These are phyloP conservation scores for Pythium grandisporangium DNA, from an alignment of 352 stramenopile species.

Conservation along the genomic window DNA sequence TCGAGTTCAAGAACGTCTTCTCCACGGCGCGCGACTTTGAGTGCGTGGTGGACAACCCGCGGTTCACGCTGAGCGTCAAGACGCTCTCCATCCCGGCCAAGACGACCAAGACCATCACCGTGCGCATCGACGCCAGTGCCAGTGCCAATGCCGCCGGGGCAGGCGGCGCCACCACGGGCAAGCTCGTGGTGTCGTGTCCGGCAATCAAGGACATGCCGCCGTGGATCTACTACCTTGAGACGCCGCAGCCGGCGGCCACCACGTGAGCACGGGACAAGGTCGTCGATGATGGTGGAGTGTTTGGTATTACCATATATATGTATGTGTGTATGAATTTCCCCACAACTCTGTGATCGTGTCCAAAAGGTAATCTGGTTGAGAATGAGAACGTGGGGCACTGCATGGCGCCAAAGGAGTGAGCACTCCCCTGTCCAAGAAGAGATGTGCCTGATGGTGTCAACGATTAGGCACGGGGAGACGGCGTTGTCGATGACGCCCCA, in stretches of 20 bases:
- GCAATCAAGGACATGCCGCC: conserved; percentile 57
- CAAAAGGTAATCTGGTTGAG: no score
- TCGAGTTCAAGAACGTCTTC: conserved; percentile 91
- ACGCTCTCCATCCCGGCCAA: conserved; percentile 69
- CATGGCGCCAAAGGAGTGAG: no score
- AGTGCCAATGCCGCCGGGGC: conserved; percentile 1
- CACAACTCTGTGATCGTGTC: no score
- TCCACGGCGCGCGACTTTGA: conserved; percentile 62
- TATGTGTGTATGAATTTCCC: no score
- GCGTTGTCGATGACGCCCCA: conserved; percentile 76
- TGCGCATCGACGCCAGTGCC: conserved; percentile 37
- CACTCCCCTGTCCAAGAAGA: no score
- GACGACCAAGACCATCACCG: conserved; percentile 33
- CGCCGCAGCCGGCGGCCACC: conserved; percentile 5
- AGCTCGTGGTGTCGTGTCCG: conserved; percentile 76
- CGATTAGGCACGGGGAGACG: conserved; percentile 80
- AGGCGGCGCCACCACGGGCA: conserved; percentile 27
- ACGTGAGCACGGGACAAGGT: no score
- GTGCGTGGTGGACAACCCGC: conserved; percentile 66
- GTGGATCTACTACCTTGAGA: conserved; percentile 86
- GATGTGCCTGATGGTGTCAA: conserved; percentile 76
- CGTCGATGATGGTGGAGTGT: no score
- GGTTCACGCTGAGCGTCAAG: conserved; percentile 48
- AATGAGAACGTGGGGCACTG: no score
- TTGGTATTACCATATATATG: no score